These are phyloP conservation scores for Xanthoparmelia taractica DNA, from an alignment of 495 filamentous ascomycete species.

Conservation along the genomic window DNA sequence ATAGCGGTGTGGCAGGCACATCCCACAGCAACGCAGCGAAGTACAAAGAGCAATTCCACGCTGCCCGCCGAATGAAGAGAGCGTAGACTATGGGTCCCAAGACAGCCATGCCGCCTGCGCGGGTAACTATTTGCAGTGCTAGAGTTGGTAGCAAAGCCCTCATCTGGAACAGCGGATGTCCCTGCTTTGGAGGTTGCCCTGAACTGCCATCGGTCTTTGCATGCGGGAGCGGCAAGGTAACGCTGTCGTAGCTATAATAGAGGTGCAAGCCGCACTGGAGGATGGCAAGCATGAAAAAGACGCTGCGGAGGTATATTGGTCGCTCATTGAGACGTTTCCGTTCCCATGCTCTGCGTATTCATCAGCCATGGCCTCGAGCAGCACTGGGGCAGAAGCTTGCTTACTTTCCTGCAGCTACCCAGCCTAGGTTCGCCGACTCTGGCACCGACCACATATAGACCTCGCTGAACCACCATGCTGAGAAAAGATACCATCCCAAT, in stretches of 20 bases:
- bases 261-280: conserved; percentile 64
- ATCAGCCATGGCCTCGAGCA: conserved; percentile 15
- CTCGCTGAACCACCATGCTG: conserved; percentile 72
- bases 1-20: conserved; percentile 58
- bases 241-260: conserved; percentile 62
- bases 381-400: not conserved
- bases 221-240: conserved; percentile 48
- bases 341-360: conserved; percentile 47
- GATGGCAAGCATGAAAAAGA: conserved; percentile 59
- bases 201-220: conserved; percentile 31
- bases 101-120: conserved; percentile 39
- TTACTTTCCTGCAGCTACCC: conserved; percentile 60
- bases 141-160: conserved; percentile 26
- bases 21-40: conserved; percentile 66
- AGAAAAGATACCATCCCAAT: conserved; percentile 62
- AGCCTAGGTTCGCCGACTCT: conserved; percentile 56
- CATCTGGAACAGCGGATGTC: conserved; percentile 27
- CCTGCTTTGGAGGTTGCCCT: conserved; percentile 32
- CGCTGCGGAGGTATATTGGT: conserved; percentile 68
- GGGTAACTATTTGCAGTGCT: conserved; percentile 28
- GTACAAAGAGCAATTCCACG: conserved; percentile 60
- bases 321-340: conserved; percentile 79
- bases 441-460: conserved; percentile 72
- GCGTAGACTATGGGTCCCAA: conserved; percentile 54
- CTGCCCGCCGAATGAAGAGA: conserved; percentile 50